These are phyloP conservation scores for Tephrocybe sp. DNA, from an alignment of 768 basidiomycete genomes.

Conservation along the genomic window DNA sequence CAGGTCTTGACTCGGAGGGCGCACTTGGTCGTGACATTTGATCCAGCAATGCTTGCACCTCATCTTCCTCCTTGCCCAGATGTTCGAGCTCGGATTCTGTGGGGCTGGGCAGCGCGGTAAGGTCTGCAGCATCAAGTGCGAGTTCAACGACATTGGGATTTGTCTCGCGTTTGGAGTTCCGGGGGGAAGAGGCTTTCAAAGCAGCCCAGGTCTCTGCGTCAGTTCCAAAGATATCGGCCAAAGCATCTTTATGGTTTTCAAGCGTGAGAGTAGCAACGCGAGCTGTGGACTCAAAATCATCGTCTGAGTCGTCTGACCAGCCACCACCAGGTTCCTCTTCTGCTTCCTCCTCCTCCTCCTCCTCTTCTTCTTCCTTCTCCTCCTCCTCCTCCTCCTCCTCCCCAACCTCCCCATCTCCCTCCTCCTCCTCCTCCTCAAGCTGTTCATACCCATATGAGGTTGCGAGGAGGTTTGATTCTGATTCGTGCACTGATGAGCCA, in stretches of 20 bases:
- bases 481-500: constrained; percentile 3
- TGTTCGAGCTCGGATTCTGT: constrained; percentile 23
- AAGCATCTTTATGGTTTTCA: constrained; percentile 40
- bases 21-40: constrained; percentile 36
- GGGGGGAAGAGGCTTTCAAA: constrained; percentile 35
- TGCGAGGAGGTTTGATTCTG: background rate
- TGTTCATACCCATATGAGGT: constrained; percentile 28
- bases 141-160: constrained; percentile 53
- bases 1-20: constrained; percentile 31
- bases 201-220: constrained; percentile 64
- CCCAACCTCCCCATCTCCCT: constrained; percentile 23
- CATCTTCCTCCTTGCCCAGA: constrained; percentile 35
- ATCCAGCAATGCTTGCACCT: constrained; percentile 37
- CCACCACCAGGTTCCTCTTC: background rate
- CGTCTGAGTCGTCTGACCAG: constrained; percentile 25
- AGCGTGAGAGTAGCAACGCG: constrained; percentile 30
- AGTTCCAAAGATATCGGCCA: constrained; percentile 63
- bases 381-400: constrained; percentile 26
- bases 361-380: constrained; percentile 22
- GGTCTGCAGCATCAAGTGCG: constrained; percentile 45
- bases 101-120: constrained; percentile 24
- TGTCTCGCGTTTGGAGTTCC: constrained; percentile 20
- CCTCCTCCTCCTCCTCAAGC: constrained; percentile 25
- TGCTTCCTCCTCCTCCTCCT: constrained; percentile 1
- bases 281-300: constrained; percentile 38